Conservation (phyloP, 495 filamentous ascomycete species). For the Chaetomium fimeti region DNA sequence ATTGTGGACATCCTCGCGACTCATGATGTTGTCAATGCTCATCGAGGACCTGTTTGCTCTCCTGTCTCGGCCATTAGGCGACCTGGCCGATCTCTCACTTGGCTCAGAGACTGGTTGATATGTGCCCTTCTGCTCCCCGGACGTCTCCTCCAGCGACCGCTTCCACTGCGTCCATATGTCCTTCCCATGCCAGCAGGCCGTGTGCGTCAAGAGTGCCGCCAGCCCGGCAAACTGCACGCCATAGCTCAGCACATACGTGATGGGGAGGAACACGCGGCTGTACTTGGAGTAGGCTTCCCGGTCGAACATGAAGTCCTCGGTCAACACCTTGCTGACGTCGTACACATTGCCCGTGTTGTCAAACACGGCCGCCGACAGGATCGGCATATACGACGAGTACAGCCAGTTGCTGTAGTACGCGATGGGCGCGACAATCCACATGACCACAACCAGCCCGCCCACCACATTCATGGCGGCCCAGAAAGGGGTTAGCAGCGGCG, state of each 20-base stretch:
- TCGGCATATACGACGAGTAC: slow-evolving; percentile 77
- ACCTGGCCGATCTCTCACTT: slow-evolving; percentile 21
- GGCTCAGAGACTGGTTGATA: slow-evolving; percentile 47
- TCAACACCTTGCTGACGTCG: slow-evolving; percentile 72
- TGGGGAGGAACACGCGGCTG: slow-evolving; percentile 75
- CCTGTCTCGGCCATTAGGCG: slow-evolving; percentile 14
- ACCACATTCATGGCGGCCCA: slow-evolving; percentile 92
- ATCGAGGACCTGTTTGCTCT: slow-evolving; percentile 37
- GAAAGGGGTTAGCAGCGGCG: slow-evolving; percentile 81
- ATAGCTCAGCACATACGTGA: slow-evolving; percentile 79
- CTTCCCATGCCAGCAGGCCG: slow-evolving; percentile 68
- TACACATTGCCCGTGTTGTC: slow-evolving; percentile 77
- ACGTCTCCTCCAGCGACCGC: slow-evolving; percentile 49
- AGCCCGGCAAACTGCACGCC: slow-evolving; percentile 78
- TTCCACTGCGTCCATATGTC: slow-evolving; percentile 72
- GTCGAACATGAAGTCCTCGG: slow-evolving; percentile 69
- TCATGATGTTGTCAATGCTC: slow-evolving; percentile 57
- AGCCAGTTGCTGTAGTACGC: slow-evolving; percentile 76
- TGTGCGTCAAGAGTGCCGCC: slow-evolving; percentile 68
- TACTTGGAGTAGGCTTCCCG: slow-evolving; percentile 67
- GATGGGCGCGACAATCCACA: slow-evolving; percentile 84
- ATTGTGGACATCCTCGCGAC: slow-evolving; percentile 72
- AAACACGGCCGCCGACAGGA: slow-evolving; percentile 71
- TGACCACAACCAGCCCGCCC: slow-evolving; percentile 77
- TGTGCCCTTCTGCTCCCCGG: slow-evolving; percentile 41